Conservation (phyloP, 139 green algal genomes). For the Chlorella sp. region DNA sequence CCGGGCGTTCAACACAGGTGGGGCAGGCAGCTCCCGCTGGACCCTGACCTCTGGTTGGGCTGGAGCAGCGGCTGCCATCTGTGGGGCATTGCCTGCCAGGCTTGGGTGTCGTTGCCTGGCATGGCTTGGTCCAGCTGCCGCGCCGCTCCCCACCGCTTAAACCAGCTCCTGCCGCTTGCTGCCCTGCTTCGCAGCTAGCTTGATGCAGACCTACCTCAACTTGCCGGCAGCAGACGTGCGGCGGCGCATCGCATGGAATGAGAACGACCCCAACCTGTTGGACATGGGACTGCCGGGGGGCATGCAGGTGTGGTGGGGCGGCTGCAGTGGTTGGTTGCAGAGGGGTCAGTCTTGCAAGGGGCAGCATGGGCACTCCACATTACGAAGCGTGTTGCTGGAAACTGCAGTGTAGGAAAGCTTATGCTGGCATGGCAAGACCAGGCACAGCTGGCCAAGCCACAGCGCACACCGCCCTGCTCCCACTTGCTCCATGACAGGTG, state of each 20-base stretch:
- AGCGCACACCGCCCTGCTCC: background rate
- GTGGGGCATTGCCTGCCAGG: too few species aligned
- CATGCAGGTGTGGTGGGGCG: slow-evolving; percentile 5
- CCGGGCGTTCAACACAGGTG: slow-evolving; percentile 76
- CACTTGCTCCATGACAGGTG: background rate
- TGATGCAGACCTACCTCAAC: slow-evolving; percentile 69
- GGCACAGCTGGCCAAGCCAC: too few species aligned
- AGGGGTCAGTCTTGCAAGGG: background rate
- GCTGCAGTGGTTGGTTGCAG: background rate
- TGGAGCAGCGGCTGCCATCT: too few species aligned
- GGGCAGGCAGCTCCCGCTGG: background rate
- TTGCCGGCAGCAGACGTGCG: slow-evolving; percentile 10
- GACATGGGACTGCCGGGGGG: slow-evolving; percentile 56
- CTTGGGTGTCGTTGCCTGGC: too few species aligned
- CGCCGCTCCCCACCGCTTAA: background rate
- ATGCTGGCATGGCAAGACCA: background rate
- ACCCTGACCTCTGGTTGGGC: too few species aligned
- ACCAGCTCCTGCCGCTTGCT: background rate
- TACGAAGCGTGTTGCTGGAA: background rate
- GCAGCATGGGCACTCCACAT: too few species aligned
- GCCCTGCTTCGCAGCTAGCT: slow-evolving; percentile 14
- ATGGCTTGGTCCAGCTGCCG: too few species aligned
- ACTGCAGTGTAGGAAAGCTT: background rate
- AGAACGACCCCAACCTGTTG: slow-evolving; percentile 74
- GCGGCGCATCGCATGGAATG: slow-evolving; percentile 71